These are phyloP conservation scores for Biscogniauxia marginata DNA, from an alignment of 2,329 filamentous ascomycete genomes.

Conservation along the genomic window DNA sequence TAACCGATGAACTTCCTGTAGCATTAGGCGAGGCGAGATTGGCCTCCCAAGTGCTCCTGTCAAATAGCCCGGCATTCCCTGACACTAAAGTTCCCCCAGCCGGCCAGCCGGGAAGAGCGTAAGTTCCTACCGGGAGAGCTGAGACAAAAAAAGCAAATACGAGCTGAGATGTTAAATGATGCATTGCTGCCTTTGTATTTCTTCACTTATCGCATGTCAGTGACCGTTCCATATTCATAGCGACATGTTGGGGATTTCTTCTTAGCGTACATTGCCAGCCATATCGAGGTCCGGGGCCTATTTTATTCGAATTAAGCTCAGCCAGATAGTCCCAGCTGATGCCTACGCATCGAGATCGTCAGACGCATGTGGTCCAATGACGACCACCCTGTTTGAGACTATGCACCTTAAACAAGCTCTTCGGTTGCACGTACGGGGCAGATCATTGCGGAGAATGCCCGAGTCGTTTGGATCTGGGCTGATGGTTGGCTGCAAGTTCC, in stretches of 20 bases:
- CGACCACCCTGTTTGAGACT: background rate
- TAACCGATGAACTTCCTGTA: conserved; percentile 15
- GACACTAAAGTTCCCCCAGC: conserved; percentile 23
- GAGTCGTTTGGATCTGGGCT: background rate
- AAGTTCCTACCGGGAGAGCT: conserved; percentile 1
- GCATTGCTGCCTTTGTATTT: background rate
- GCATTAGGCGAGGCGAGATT: conserved; percentile 43
- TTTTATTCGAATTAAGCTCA: no score
- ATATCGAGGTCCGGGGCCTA: no score
- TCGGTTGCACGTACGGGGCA: background rate
- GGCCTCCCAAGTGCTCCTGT: conserved; percentile 23
- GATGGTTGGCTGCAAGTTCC: background rate
- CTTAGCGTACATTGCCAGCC: no score
- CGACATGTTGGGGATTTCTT: no score
- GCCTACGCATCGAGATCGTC: background rate
- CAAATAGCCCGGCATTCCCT: conserved; percentile 26
- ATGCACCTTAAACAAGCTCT: background rate
- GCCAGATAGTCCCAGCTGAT: no score
- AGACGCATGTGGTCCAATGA: background rate
- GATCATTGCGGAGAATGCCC: background rate
- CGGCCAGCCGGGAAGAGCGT: conserved; percentile 43
- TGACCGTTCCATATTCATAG: no score
- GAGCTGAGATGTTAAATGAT: background rate
- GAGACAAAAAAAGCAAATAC: background rate
- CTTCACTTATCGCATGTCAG: no score